phyloP scores from a whole-genome alignment of 139 green algal species.

The Chlorella sp. region DNA sequence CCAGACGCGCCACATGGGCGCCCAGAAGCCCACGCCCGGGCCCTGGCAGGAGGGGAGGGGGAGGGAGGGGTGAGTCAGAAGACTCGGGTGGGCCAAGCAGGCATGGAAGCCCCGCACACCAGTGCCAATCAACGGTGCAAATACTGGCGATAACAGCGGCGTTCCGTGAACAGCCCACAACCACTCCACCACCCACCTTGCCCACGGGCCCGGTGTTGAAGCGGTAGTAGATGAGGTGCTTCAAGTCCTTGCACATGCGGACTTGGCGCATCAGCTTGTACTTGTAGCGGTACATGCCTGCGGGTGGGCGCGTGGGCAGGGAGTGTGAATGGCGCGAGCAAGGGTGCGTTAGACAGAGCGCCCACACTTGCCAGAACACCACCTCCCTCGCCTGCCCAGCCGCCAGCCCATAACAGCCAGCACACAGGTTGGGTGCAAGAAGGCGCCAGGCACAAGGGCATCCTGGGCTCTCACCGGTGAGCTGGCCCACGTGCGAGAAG shows the following conservation, averaged over 20 bases:
- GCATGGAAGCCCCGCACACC: too few relatives aligned
- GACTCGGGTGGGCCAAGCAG: neutral
- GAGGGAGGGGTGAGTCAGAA: slow-evolving; percentile 50
- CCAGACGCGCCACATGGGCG: slow-evolving; percentile 99
- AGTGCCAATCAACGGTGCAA: too few relatives aligned
- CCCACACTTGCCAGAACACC: neutral
- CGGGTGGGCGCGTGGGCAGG: neutral
- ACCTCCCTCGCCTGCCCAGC: too few relatives aligned
- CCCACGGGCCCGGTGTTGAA: slow-evolving; percentile 99
- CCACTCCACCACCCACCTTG: slow-evolving; percentile 74
- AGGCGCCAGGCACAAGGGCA: neutral
- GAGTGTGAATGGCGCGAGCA: neutral
- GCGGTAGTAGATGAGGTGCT: slow-evolving; percentile 99
- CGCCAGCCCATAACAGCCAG: neutral
- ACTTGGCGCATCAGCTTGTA: slow-evolving; percentile 99
- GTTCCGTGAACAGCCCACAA: too few relatives aligned
- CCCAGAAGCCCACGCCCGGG: slow-evolving; percentile 99
- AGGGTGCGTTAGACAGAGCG: neutral
- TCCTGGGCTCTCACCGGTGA: slow-evolving; percentile 67
- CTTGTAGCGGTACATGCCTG: slow-evolving; percentile 98
- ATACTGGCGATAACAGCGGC: too few relatives aligned
- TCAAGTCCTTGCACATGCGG: slow-evolving; percentile 99
- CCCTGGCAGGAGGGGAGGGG: slow-evolving; percentile 90
- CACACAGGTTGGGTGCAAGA: too few relatives aligned
- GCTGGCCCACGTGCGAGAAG: slow-evolving; percentile 98